Evolutionary conservation across 768 basidiomycete genomes (phyloP).

Genomic region (Leccinum boreale): DNA sequence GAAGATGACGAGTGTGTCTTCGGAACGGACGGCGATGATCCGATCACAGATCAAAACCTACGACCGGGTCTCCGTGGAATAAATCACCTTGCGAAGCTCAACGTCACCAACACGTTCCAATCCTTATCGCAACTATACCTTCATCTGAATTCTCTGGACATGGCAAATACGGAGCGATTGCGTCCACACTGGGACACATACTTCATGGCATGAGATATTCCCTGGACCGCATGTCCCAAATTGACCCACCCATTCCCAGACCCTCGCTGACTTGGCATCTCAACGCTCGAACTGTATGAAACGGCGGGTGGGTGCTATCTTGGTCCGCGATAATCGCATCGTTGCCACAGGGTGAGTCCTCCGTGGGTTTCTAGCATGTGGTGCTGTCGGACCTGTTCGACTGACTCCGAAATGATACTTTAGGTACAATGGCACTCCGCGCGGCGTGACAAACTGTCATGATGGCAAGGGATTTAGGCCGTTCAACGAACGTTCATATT

Average conservation of each 20-base stretch:
- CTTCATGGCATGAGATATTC: constrained; percentile 72
- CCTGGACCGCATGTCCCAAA: background rate
- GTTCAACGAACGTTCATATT: constrained; percentile 16
- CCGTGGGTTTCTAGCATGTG: background rate
- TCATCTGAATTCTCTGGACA: constrained; percentile 65
- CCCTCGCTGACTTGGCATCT: constrained; percentile 85
- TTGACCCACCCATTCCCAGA: constrained; percentile 43
- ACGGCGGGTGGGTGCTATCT: constrained; percentile 88
- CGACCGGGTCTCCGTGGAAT: constrained; percentile 18
- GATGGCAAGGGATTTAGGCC: constrained; percentile 18
- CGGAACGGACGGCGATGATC: constrained; percentile 34
- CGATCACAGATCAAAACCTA: constrained; percentile 16
- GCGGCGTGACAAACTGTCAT: constrained; percentile 86
- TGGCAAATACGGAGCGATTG: constrained; percentile 70
- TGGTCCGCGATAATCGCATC: constrained; percentile 81
- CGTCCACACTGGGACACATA: constrained; percentile 94
- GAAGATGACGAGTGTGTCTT: constrained; percentile 70
- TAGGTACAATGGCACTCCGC: constrained; percentile 95
- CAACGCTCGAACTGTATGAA: constrained; percentile 96
- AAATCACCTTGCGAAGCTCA: constrained; percentile 54
- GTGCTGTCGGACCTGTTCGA: constrained; percentile 4
- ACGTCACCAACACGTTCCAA: constrained; percentile 62
- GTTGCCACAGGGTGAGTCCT: constrained; percentile 68
- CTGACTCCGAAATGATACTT: background rate
- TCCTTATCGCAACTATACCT: constrained; percentile 50